Evolutionary conservation across 129 eudicot species (phyloP), one percentile per base, ranked within the genome.

Genomic region (Helianthus tuberosus): DNA sequence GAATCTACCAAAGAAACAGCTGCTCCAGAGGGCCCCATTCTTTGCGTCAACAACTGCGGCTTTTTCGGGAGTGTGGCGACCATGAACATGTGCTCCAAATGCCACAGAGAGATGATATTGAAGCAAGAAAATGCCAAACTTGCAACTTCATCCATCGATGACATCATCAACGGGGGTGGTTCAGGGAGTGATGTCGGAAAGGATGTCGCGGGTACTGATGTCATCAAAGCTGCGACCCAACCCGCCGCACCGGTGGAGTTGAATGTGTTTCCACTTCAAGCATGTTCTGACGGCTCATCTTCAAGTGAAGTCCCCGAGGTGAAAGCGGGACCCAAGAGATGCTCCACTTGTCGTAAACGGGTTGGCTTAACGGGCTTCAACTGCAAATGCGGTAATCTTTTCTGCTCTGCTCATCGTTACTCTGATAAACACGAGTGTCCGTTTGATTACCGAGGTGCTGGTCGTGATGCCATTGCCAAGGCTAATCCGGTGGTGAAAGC

Each of bases 11-110:
- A 88, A 78, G 90, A 85, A 76, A 85, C 90, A 25, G 80, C 79
- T 16, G 84, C 93, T 71, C 86, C 82, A 29, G 93, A 88, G 66
- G 93, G 90, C 69, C 93, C 90, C 4, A 83, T 88, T 41, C 90
- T 88, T 10, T 88, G 93, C 80, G 71, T 88, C 74, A 88, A 88
- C 81, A 85, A 83, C 77, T 88, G 93, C 29, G 93, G 93, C 14
- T 88, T 88, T 75, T 88, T 83, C 13, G 93, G 93, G 23, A 88
- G 93, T 83, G 88, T 88, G 13, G 82, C 90, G 47, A 88, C 93
- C 75, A 88, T 88, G 93, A 88, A 88, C 67, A 88, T 88, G 93
- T 88, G 93, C 47, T 88, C 93, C 70, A 88, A 88, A 68, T 88
- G 93, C 71, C 93, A 88, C 88, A 88, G 81, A 68, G 93, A 88